A percentile compares a stretch with the other conserved stretches of the same genome.
Evolutionary conservation across 2,329 filamentous ascomycete species (phyloP).

Genomic region (Colletotrichum simmondsii): DNA sequence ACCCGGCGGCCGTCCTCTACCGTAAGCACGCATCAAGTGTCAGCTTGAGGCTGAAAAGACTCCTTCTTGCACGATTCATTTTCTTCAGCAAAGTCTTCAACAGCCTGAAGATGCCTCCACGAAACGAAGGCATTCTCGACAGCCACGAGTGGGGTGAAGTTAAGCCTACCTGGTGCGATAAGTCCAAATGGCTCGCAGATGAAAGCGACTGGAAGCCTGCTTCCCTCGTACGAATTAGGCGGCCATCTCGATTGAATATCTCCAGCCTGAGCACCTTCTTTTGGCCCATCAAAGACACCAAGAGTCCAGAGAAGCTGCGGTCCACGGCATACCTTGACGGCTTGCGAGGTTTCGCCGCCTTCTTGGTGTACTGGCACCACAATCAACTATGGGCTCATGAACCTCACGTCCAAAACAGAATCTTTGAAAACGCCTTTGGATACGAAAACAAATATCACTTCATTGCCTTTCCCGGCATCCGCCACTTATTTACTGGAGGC

Average conservation of each 20-base stretch:
- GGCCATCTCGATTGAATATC: conserved; percentile 15
- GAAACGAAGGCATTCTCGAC: conserved; percentile 45
- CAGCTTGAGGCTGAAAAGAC: neutral
- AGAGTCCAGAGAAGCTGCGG: conserved; percentile 39
- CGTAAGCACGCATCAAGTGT: conserved; percentile 9
- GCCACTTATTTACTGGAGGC: conserved; percentile 70
- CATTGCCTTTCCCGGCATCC: conserved; percentile 64
- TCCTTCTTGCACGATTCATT: neutral
- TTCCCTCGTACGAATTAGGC: conserved; percentile 28
- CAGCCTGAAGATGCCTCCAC: conserved; percentile 42
- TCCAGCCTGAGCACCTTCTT: conserved; percentile 16
- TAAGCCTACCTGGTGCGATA: conserved; percentile 38
- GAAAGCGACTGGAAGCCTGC: conserved; percentile 43
- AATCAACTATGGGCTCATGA: conserved; percentile 53
- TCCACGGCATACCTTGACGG: conserved; percentile 60
- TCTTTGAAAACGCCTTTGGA: conserved; percentile 53
- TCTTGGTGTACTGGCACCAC: conserved; percentile 60
- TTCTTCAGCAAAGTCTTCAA: neutral
- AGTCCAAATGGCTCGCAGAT: conserved; percentile 35
- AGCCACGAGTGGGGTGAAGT: conserved; percentile 47
- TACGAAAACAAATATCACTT: conserved; percentile 60
- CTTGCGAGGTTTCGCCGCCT: conserved; percentile 57
- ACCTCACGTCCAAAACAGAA: conserved; percentile 47
- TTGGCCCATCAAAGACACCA: conserved; percentile 33
- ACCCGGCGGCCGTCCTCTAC: neutral